These are phyloP conservation scores for Rhytidhysteron rufulum DNA, from an alignment of 2,329 filamentous ascomycete genomes.

Conservation along the genomic window DNA sequence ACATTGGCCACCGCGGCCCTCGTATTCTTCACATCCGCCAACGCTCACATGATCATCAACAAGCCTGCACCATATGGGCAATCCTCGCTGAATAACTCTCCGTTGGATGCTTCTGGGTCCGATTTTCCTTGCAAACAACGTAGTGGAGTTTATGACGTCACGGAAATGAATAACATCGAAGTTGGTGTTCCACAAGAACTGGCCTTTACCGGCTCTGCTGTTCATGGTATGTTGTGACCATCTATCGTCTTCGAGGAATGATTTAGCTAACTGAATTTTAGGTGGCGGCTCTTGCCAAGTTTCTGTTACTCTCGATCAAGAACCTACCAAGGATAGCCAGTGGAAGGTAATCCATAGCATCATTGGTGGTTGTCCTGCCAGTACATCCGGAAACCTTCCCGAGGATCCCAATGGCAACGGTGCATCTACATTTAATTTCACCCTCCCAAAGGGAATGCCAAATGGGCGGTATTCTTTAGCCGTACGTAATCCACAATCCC, in stretches of 20 bases:
- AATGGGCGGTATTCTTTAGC: constrained; percentile 74
- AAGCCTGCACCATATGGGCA: constrained; percentile 62
- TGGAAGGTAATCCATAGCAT: constrained; percentile 92
- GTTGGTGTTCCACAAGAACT: constrained; percentile 48
- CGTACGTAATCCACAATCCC: too few relatives aligned
- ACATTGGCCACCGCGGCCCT: constrained; percentile 49
- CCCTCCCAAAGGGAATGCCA: constrained; percentile 66
- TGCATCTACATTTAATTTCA: constrained; percentile 67
- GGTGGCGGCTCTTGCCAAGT: constrained; percentile 92
- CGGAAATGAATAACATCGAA: constrained; percentile 54
- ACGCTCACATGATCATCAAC: constrained; percentile 73
- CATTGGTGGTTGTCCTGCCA: constrained; percentile 77
- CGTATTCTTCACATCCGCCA: constrained; percentile 54
- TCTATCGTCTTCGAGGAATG: too few relatives aligned
- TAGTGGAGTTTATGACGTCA: constrained; percentile 47
- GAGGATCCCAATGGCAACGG: constrained; percentile 32
- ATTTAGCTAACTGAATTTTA: too few relatives aligned
- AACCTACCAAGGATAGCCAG: constrained; percentile 54
- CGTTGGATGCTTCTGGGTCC: constrained; percentile 56
- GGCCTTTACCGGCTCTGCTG: constrained; percentile 49
- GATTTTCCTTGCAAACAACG: constrained; percentile 82
- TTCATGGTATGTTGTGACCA: too few relatives aligned
- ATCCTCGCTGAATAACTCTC: constrained; percentile 56
- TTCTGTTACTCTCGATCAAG: constrained; percentile 74
- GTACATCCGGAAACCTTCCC: constrained; percentile 56